A percentile compares a stretch with the other conserved stretches of the same genome.
Evolutionary conservation across 192 early-diverging fungal genomes (phyloP).

Genomic region (Coemansia sp.): DNA sequence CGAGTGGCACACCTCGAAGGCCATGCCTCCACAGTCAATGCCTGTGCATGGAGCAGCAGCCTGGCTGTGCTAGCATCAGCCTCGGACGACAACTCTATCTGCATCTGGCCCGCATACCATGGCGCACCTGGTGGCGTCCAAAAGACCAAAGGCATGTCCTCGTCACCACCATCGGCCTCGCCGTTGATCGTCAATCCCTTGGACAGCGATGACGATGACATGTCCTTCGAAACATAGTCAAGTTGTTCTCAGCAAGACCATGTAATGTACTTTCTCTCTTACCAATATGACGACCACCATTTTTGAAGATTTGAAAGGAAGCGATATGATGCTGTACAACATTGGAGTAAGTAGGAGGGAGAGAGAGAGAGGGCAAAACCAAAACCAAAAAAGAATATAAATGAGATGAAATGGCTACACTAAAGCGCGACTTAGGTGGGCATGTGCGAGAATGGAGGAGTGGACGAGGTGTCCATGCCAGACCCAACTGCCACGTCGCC

Average conservation of each 20-base stretch:
- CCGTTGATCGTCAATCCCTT: background rate
- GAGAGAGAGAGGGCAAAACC: too few relatives aligned
- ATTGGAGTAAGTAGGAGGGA: background rate
- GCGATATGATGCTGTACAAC: slow-evolving; percentile 28
- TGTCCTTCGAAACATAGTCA: background rate
- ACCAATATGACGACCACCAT: too few relatives aligned
- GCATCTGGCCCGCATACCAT: slow-evolving; percentile 47
- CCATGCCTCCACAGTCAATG: slow-evolving; percentile 42
- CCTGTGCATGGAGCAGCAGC: slow-evolving; percentile 36
- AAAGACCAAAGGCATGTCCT: background rate
- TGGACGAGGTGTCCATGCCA: slow-evolving; percentile 17
- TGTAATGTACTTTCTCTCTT: slow-evolving; percentile 1
- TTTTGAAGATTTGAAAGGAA: too few relatives aligned
- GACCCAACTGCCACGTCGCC: slow-evolving; percentile 1
- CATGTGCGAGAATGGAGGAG: slow-evolving; percentile 14
- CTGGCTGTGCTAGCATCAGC: slow-evolving; percentile 38
- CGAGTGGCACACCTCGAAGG: slow-evolving; percentile 32
- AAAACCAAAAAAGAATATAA: too few relatives aligned
- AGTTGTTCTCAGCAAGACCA: background rate
- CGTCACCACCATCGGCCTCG: background rate
- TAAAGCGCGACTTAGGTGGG: slow-evolving; percentile 1
- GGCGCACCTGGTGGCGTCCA: slow-evolving; percentile 36
- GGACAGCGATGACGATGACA: background rate
- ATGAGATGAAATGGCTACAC: background rate
- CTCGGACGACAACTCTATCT: slow-evolving; percentile 46